Evolutionary conservation across 2,329 filamentous ascomycete species (phyloP).

Genomic region (Daldinia eschscholtzii): DNA sequence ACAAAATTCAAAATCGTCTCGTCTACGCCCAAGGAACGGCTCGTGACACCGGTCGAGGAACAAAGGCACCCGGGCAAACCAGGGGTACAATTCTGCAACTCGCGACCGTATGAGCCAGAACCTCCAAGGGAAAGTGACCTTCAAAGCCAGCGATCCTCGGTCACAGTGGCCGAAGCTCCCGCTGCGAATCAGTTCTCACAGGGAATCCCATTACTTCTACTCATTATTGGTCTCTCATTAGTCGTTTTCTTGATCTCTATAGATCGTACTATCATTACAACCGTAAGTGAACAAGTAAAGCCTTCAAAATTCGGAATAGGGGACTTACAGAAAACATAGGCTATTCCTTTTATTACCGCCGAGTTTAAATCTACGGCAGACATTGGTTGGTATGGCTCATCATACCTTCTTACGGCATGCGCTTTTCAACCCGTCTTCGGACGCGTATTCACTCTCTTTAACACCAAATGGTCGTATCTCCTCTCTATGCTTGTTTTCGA

Average conservation of each 20-base stretch:
- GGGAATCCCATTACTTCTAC: constrained; percentile 42
- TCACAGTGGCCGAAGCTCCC: constrained; percentile 13
- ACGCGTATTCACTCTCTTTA: constrained; percentile 54
- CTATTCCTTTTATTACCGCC: constrained; percentile 51
- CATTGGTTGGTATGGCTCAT: constrained; percentile 52
- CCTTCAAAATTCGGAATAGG: background rate
- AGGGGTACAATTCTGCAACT: constrained; percentile 24
- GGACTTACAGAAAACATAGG: constrained; percentile 33
- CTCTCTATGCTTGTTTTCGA: constrained; percentile 51
- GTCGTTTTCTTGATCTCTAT: constrained; percentile 49
- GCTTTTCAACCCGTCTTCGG: constrained; percentile 54
- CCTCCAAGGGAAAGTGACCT: constrained; percentile 35
- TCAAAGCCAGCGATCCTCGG: constrained; percentile 23
- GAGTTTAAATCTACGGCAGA: constrained; percentile 52
- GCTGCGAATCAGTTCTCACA: constrained; percentile 30
- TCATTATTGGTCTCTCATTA: constrained; percentile 45
- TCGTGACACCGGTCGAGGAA: constrained; percentile 42
- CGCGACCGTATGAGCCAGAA: constrained; percentile 37
- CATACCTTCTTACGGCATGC: constrained; percentile 54
- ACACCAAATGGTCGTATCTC: constrained; percentile 51
- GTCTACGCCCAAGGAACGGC: constrained; percentile 17
- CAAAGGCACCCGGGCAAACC: constrained; percentile 46
- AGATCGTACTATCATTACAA: constrained; percentile 48
- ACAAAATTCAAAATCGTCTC: constrained; percentile 17
- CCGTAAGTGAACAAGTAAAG: constrained; percentile 34